Conservation (phyloP, 2,329 filamentous ascomycete species). For the Alternaria angustiovoidea region DNA sequence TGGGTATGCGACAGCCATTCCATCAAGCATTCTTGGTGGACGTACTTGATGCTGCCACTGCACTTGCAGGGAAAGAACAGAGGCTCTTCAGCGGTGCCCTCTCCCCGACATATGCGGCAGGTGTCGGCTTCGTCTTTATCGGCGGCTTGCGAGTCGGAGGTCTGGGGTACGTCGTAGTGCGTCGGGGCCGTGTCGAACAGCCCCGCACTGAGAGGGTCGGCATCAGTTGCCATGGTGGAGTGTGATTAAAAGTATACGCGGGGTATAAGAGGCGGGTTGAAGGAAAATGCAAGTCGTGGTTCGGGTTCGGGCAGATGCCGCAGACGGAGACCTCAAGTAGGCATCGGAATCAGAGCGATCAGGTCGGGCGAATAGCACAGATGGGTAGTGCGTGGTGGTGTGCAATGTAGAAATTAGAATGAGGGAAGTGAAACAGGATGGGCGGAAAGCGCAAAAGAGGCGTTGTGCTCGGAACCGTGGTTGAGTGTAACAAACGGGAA, state of each 20-base stretch:
- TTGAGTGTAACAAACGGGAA: constrained; percentile 7
- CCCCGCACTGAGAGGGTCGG: constrained; percentile 23
- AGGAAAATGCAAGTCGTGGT: constrained; percentile 2
- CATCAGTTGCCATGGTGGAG: constrained; percentile 34
- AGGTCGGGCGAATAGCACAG: not conserved
- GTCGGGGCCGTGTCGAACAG: constrained; percentile 17
- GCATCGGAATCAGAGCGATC: constrained; percentile 26
- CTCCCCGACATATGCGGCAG: constrained; percentile 96
- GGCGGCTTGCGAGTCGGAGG: constrained; percentile 48
- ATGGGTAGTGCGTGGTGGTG: not conserved
- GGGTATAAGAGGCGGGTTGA: not conserved
- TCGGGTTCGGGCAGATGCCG: constrained; percentile 30
- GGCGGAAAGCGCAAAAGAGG: not conserved
- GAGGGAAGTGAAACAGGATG: not conserved
- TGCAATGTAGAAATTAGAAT: not conserved
- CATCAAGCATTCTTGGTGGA: constrained; percentile 98
- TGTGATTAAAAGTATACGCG: constrained; percentile 4
- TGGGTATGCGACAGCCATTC: constrained; percentile 98
- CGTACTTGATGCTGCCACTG: constrained; percentile 97
- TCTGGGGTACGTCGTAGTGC: constrained; percentile 31
- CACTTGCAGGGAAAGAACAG: constrained; percentile 99
- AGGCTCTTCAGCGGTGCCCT: constrained; percentile 81
- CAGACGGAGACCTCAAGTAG: constrained; percentile 30
- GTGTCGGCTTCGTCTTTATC: constrained; percentile 71
- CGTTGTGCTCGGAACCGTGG: constrained; percentile 4